These are phyloP conservation scores for Lablab purpureus DNA, from an alignment of 306 rosid genomes.

Conservation along the genomic window DNA sequence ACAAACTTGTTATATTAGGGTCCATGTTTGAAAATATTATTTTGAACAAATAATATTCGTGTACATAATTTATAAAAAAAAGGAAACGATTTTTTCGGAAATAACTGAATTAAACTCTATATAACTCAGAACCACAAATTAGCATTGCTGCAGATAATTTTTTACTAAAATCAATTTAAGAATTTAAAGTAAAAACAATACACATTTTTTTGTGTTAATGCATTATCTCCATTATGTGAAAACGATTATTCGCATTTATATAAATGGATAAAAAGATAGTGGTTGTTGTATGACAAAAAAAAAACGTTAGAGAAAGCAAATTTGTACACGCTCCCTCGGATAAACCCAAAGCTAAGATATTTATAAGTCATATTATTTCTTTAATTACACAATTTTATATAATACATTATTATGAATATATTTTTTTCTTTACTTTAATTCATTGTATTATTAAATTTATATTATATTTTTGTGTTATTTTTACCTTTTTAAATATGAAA, in stretches of 20 bases:
- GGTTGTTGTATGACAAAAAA: background rate
- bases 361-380: background rate
- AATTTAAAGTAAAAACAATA: background rate
- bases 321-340: background rate
- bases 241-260: conserved; percentile 15
- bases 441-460: too few relatives aligned
- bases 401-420: background rate
- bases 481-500: background rate
- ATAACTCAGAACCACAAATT: background rate
- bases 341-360: background rate
- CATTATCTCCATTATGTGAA: background rate
- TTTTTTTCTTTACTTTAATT: background rate
- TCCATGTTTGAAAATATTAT: too few relatives aligned
- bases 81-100: too few relatives aligned
- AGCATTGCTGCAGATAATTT: background rate
- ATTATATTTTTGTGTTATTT: too few relatives aligned
- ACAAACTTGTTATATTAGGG: too few relatives aligned
- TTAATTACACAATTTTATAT: background rate
- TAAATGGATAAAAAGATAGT: background rate
- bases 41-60: too few relatives aligned
- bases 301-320: conserved; percentile 10
- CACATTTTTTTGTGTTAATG: background rate
- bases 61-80: too few relatives aligned
- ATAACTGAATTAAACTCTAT: background rate
- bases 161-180: background rate